Base-by-base conservation (phyloP, 495 filamentous ascomycete genomes). In the Melanomma pulvis-pyrius region DNA sequence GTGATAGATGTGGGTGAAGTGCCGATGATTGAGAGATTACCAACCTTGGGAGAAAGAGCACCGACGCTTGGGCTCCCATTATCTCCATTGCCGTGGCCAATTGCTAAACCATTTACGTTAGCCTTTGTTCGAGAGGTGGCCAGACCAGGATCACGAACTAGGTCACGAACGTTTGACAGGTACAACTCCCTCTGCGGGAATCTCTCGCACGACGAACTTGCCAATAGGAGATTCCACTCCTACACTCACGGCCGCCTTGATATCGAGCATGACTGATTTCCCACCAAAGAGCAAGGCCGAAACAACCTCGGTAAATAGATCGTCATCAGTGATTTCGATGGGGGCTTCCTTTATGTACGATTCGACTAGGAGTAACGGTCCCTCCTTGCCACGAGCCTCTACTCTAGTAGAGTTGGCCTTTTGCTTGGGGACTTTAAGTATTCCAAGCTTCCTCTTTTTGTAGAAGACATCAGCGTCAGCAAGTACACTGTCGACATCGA, bases 171-270 rank as follows among this genome's bases (percentile, higher is more conserved):
- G 90, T 82, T 96, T 94, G 74, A 98, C 85, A 71, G 87, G 87
- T 49, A 98, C 86, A 68, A 87, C 84, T 46, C 94, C 93, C 77
- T 93, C 82, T 5, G 90, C 91, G 13, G 93, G 93, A 65, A 98
- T 88, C 47, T 85, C 83, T 74, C 88, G 91, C 58, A 98, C 77
- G 22, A 86, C 80, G 72, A 97, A 85, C 62, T 87, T 78, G 11
- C 94, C 94, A 49, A 98, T 81, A 17, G 86, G 85, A 11, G 91
- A 96, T 34, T 86, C 80, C 19, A 97, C 84, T 67, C 88, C 83
- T 56, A 92, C 89, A 74, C 96, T 92, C 59, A 97, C 91, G 50
- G 84, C 81, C n/a, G 94, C 92, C 70, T 88, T 80, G 54, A 98
- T 82, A 32, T 81, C 82, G 12, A 98, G 79, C 25, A 82, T 71